Percentiles rank a stretch among this genome's conserved stretches.
phyloP scores from a whole-genome alignment of 78 protist genomes.

The Dictyostelium brefeldianum region DNA sequence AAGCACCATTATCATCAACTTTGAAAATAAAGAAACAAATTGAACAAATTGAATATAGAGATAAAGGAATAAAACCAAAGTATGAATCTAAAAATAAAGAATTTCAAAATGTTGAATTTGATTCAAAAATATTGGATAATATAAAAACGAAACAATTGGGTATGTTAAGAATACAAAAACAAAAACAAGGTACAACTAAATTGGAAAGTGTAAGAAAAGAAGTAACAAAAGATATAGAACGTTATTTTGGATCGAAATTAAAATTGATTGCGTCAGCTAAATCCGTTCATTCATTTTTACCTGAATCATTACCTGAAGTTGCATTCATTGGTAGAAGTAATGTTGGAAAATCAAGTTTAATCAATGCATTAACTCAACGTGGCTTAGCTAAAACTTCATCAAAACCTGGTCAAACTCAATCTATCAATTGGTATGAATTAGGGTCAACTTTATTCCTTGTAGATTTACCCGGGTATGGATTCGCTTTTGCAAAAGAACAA shows the following conservation, averaged over 20 bases:
- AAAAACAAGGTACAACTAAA: constrained; percentile 34
- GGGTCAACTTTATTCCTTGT: constrained; percentile 31
- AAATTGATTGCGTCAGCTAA: constrained; percentile 28
- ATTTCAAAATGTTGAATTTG: constrained; percentile 4
- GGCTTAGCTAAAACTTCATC: constrained; percentile 64
- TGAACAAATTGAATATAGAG: not conserved
- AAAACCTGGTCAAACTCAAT: constrained; percentile 73
- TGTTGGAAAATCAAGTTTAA: constrained; percentile 74
- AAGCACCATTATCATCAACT: not conserved
- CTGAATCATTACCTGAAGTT: constrained; percentile 67
- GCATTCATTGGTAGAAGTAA: constrained; percentile 83
- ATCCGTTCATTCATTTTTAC: not conserved
- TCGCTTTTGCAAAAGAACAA: constrained; percentile 73
- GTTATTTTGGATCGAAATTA: constrained; percentile 16
- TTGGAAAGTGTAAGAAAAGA: constrained; percentile 34
- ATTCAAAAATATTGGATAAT: not conserved
- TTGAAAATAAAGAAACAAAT: not conserved
- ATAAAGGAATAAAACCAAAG: not conserved
- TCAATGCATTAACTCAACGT: constrained; percentile 68
- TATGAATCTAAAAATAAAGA: constrained; percentile 7
- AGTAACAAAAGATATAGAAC: not conserved
- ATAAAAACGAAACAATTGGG: constrained; percentile 28
- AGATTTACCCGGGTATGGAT: constrained; percentile 82
- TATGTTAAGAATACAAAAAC: not conserved
- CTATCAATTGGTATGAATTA: constrained; percentile 73